phyloP scores from a whole-genome alignment of 495 filamentous ascomycete genomes.

The Aspergillus kassunensis region DNA sequence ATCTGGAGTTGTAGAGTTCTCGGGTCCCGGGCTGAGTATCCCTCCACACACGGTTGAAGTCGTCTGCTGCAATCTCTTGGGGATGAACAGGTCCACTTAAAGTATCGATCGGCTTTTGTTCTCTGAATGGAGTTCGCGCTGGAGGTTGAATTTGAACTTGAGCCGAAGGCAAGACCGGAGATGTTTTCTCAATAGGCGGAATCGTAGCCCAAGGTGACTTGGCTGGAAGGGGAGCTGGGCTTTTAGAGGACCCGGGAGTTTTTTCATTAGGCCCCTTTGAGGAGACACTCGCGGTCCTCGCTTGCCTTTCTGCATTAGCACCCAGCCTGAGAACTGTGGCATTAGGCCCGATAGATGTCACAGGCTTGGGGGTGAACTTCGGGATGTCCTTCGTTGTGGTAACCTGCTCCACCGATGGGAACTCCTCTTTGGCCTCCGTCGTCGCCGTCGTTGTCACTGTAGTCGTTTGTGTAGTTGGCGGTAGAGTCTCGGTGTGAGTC shows the following conservation, averaged over 20 bases:
- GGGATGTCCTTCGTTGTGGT: constrained; percentile 24
- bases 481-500: constrained; percentile 46
- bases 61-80: constrained; percentile 90
- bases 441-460: not conserved
- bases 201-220: constrained; percentile 91
- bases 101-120: constrained; percentile 31
- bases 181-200: constrained; percentile 76
- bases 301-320: constrained; percentile 47
- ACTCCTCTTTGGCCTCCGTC: constrained; percentile 26
- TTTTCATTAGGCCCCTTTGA: constrained; percentile 69
- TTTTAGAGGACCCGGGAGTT: constrained; percentile 73
- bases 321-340: constrained; percentile 51
- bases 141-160: constrained; percentile 25
- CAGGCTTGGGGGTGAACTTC: constrained; percentile 41
- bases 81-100: constrained; percentile 40
- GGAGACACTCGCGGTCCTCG: constrained; percentile 54
- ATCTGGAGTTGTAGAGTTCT: constrained; percentile 91
- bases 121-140: constrained; percentile 26
- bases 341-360: constrained; percentile 48
- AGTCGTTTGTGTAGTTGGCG: constrained; percentile 21
- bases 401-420: constrained; percentile 20
- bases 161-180: constrained; percentile 56
- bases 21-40: constrained; percentile 61
- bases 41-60: constrained; percentile 84
- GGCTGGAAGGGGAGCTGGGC: constrained; percentile 65